These are phyloP conservation scores for Phyllosticta capitalensis DNA, from an alignment of 2,329 filamentous ascomycete species.

Conservation along the genomic window DNA sequence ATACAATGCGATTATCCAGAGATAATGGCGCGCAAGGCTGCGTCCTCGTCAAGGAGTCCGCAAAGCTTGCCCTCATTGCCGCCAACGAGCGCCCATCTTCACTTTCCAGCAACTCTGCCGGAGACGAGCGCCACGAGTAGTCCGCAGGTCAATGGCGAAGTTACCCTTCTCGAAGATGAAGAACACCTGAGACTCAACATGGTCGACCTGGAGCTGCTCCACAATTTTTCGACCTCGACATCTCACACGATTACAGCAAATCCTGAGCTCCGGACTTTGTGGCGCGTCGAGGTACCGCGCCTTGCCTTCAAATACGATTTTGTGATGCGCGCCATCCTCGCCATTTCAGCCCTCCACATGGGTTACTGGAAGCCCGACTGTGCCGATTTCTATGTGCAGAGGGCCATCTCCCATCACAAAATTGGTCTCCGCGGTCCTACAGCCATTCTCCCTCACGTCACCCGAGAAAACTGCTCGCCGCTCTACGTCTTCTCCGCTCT, in stretches of 20 bases:
- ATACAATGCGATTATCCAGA: conserved; percentile 19
- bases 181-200: conserved; percentile 1
- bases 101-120: not conserved
- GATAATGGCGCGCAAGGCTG: conserved; percentile 6
- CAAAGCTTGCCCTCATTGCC: not conserved
- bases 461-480: conserved; percentile 3
- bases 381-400: conserved; percentile 1
- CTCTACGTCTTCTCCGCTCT: conserved; percentile 8
- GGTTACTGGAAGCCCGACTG: conserved; percentile 18
- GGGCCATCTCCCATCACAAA: conserved; percentile 6
- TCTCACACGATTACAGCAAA: conserved; percentile 17
- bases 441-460: conserved; percentile 2
- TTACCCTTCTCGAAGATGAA: not conserved
- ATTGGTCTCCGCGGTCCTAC: conserved; percentile 6
- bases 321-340: conserved; percentile 35
- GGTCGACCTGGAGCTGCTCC: conserved; percentile 21
- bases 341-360: conserved; percentile 36
- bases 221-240: conserved; percentile 24
- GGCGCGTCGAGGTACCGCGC: conserved; percentile 18
- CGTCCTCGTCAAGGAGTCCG: not conserved
- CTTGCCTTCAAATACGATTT: conserved; percentile 34
- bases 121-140: not conserved
- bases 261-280: conserved; percentile 16
- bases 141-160: not conserved
- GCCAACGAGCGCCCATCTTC: not conserved